Evolutionary conservation across 2,329 filamentous ascomycete genomes (phyloP).

Genomic region (Leptographium procerum): DNA sequence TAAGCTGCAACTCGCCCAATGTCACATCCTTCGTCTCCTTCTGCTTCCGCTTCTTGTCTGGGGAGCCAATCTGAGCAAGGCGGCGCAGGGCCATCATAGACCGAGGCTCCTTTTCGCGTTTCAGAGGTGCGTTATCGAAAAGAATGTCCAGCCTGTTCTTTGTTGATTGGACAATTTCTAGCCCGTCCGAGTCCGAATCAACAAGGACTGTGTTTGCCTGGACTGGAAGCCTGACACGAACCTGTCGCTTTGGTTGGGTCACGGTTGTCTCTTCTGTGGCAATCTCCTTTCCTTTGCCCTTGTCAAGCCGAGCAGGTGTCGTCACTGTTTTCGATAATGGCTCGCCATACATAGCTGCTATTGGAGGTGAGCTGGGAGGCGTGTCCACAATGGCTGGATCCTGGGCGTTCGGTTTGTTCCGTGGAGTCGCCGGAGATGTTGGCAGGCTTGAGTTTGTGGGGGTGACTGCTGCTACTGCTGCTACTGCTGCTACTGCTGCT

Average conservation of each 20-base stretch:
- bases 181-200: constrained; percentile 31
- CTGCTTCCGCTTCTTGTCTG: constrained; percentile 28
- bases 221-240: constrained; percentile 32
- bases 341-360: background rate
- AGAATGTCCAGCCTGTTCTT: constrained; percentile 47
- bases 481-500: constrained; percentile 11
- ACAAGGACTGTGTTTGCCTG: constrained; percentile 26
- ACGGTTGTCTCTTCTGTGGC: constrained; percentile 14
- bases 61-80: constrained; percentile 60
- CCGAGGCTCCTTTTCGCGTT: constrained; percentile 49
- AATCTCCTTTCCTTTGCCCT: constrained; percentile 49
- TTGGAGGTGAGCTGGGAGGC: constrained; percentile 59
- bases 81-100: constrained; percentile 59
- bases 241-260: constrained; percentile 29
- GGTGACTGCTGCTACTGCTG: constrained; percentile 6
- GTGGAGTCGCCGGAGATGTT: constrained; percentile 35
- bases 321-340: background rate
- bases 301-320: constrained; percentile 24
- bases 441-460: constrained; percentile 45
- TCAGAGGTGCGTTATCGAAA: constrained; percentile 57
- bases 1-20: constrained; percentile 42
- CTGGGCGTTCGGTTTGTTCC: constrained; percentile 33
- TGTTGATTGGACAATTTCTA: constrained; percentile 47
- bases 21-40: constrained; percentile 23
- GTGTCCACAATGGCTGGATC: constrained; percentile 31